Evolutionary conservation across 2,329 filamentous ascomycete species (phyloP), one percentile per base, ranked within the genome.

Genomic region (Sordariomycetes sp.): DNA sequence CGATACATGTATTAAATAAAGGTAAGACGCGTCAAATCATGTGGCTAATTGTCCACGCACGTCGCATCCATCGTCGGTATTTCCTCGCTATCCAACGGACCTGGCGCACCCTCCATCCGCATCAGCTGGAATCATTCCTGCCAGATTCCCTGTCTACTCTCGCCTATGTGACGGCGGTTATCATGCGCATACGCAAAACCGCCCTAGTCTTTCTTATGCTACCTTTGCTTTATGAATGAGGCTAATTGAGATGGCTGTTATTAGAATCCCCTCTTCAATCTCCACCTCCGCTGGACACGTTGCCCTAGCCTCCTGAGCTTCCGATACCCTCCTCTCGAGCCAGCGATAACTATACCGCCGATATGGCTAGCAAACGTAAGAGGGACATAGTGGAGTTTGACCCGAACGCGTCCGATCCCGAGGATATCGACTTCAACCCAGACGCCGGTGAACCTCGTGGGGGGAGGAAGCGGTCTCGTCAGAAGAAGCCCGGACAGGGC

Each of bases 341-440:
- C 37, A n/a, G 46, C 46, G 20, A 50, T 14, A 48, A 20, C 37
- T 22, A 40, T 48, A n/a, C 16, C 14, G 35, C 24, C 32, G 20
- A 34, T 20, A 58, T 58, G 57, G 14, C 57, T 14, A 54, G 51
- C 34, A 85, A 85, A 68, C 74, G 83, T 58, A 87, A 85, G 75
- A 73, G 78, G 62, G 75, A 75, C 59, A 70, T 83, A 58, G 78
- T 82, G 62, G 75, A 76, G 58, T 87, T 86, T 63, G 84, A 87
- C 68, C 82, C 81, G 3, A 86, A 86, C 68, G 80, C 83, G 66
- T 87, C 84, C 55, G 84, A 87, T 63, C 76, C 84, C 2, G 79
- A 83, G 55, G 84, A 87, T 66, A 82, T 83, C 62, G 85, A 85
- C 68, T 87, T 87, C 65, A 79, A 84, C 59, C 83, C 83, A 18